Evolutionary conservation across 2,329 filamentous ascomycete species (phyloP), one percentile per base, ranked within the genome.

Genomic region (Monosporascus sp.): DNA sequence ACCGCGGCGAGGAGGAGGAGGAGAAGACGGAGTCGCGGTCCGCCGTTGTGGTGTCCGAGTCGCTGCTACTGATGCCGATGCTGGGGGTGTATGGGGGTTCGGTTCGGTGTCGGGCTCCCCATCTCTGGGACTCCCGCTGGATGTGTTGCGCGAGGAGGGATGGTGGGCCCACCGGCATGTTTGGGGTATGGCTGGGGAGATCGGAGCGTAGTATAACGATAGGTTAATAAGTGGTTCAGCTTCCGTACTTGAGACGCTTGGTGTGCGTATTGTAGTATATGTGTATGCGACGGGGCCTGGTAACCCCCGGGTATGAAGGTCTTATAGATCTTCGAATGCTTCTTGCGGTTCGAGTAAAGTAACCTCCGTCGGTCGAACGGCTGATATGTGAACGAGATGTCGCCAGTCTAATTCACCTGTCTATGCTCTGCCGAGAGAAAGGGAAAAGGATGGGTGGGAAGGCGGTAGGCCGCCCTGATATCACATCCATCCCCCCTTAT

Each of bases 11-110:
- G n/a, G n/a, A n/a, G 38, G 38, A 8, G 38, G 17, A 8, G 7
- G 60, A 62, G n/a, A 62, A 60, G 25, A 60, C 45, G 2, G 63
- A 66, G 44, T 52, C 56, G 25, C 46, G 51, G 50, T 60, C 54
- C 31, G 31, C 31, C 11, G 31, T 11, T n/a, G 38, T 11, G 38
- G 18, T 9, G 38, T 18, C 18, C 17, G 38, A 39, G 39, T 3
- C 18, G 18, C 39, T 24, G 39, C 39, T 20, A 14, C 39, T 14
- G 39, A 9, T 15, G 20, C 18, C 5, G 39, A 14, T 14, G 37
- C n/a, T 9, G 38, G n/a, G 7, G 14, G 18, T 15, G 37, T 34
- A 11, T 20, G 38, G 6, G 18, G 17, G 38, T 8, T 8, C 17
- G 38, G 17, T 18, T 7, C 11, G 17, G 38, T 20, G 38, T 2